These are phyloP conservation scores for Vitis labrusca DNA, from an alignment of 164 flowering plant genomes.

Conservation along the genomic window DNA sequence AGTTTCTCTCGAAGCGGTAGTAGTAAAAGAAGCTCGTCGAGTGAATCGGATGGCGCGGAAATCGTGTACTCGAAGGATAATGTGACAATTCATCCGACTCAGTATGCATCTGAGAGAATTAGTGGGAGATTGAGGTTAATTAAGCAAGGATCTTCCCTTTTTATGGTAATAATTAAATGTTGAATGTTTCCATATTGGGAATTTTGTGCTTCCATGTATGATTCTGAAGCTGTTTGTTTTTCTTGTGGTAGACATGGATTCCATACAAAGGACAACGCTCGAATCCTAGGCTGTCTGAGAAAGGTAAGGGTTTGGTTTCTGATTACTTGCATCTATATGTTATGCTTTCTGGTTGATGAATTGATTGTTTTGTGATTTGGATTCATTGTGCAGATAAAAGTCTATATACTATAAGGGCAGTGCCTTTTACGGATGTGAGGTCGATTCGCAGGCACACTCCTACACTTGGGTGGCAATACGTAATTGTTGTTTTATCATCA, in stretches of 20 bases:
- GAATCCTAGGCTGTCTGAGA: constrained; percentile 69
- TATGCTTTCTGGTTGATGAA: background rate
- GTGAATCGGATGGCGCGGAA: constrained; percentile 69
- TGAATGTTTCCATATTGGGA: background rate
- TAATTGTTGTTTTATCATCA: constrained; percentile 83
- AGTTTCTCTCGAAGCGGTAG: constrained; percentile 53
- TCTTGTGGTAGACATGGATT: constrained; percentile 73
- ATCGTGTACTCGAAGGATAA: constrained; percentile 79
- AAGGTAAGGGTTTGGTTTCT: constrained; percentile 44
- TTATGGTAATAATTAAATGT: constrained; percentile 50
- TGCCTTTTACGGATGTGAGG: constrained; percentile 77
- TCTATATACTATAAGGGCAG: constrained; percentile 83
- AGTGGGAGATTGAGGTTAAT: constrained; percentile 85
- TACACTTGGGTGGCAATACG: constrained; percentile 91
- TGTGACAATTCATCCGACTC: constrained; percentile 95
- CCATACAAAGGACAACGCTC: constrained; percentile 81
- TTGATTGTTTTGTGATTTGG: constrained; percentile 8
- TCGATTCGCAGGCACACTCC: constrained; percentile 94
- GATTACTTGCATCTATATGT: background rate
- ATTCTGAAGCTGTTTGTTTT: constrained; percentile 1
- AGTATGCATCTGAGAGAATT: constrained; percentile 86
- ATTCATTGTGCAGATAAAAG: constrained; percentile 59
- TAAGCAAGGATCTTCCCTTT: constrained; percentile 73
- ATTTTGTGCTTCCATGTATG: background rate
- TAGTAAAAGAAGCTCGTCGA: constrained; percentile 41